Percentiles rank a stretch among this genome's conserved stretches.
phyloP scores from a whole-genome alignment of 2,329 filamentous ascomycete species.

The Fusarium verticillioides region DNA sequence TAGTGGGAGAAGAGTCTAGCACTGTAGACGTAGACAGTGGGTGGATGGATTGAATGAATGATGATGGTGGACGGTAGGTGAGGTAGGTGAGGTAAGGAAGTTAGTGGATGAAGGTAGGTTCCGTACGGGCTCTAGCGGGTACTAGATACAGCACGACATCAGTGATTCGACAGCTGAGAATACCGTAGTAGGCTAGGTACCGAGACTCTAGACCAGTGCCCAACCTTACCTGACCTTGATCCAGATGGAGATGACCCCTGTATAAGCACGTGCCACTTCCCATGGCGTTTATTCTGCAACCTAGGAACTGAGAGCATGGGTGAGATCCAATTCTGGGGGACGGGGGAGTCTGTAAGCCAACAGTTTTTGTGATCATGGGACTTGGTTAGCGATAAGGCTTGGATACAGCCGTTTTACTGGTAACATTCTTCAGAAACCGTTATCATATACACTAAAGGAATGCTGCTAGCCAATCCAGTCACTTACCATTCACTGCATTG shows the following conservation, averaged over 20 bases:
- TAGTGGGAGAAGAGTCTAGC: conserved; percentile 21
- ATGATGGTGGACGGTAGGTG: conserved; percentile 11
- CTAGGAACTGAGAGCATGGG: conserved; percentile 5
- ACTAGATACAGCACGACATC: conserved; percentile 20
- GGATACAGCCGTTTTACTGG: not conserved
- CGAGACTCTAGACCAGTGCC: conserved; percentile 9
- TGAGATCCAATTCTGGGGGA: not conserved
- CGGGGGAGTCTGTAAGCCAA: not conserved
- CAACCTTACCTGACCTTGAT: conserved; percentile 8
- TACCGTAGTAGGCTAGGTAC: not conserved
- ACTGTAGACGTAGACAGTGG: conserved; percentile 4
- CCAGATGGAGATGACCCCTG: conserved; percentile 37
- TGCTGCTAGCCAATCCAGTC: not conserved
- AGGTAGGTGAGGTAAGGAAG: not conserved
- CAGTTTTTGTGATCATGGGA: not conserved
- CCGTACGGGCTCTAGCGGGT: conserved; percentile 1
- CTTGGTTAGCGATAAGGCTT: not conserved
- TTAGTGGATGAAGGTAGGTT: not conserved
- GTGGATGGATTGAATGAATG: not conserved
- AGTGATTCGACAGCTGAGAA: conserved; percentile 23
- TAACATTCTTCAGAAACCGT: not conserved
- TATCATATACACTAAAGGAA: not conserved
- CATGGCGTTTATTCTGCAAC: conserved; percentile 16
- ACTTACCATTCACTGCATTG: not conserved
- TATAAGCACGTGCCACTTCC: conserved; percentile 42